These are phyloP conservation scores for Pseudomassariella vexata DNA, from an alignment of 2,329 filamentous ascomycete genomes.

Conservation along the genomic window DNA sequence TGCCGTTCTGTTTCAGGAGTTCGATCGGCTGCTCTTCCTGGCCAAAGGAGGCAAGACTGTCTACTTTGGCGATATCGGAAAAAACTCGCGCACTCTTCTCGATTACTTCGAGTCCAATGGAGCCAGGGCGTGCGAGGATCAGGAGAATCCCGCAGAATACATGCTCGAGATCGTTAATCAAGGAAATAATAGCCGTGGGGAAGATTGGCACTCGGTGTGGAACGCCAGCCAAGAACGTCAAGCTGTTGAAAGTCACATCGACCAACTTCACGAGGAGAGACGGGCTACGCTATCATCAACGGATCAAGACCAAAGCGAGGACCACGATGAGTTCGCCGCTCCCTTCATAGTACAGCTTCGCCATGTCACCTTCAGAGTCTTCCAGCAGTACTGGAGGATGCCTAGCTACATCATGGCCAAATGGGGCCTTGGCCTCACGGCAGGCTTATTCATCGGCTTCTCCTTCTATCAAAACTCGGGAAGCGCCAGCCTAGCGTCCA, in stretches of 20 bases:
- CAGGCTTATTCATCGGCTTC: constrained; percentile 65
- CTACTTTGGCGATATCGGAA: constrained; percentile 51
- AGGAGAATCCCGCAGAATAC: constrained; percentile 60
- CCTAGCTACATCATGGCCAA: constrained; percentile 76
- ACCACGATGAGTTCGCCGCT: constrained; percentile 67
- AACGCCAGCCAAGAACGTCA: constrained; percentile 44
- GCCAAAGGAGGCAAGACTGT: constrained; percentile 48
- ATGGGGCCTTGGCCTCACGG: constrained; percentile 44
- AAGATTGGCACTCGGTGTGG: constrained; percentile 32
- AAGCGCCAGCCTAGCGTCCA: constrained; percentile 56
- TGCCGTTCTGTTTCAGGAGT: constrained; percentile 31
- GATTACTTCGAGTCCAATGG: constrained; percentile 56
- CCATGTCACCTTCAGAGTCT: constrained; percentile 62
- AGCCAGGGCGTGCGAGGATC: constrained; percentile 40
- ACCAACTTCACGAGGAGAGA: constrained; percentile 5
- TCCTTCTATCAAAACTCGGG: constrained; percentile 56
- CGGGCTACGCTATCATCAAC: too few relatives aligned
- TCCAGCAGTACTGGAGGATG: constrained; percentile 80
- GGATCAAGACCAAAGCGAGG: not conserved
- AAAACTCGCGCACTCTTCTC: constrained; percentile 39
- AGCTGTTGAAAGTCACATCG: constrained; percentile 9
- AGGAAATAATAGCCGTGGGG: constrained; percentile 40
- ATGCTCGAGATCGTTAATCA: constrained; percentile 41
- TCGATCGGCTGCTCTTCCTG: constrained; percentile 49
- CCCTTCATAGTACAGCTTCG: constrained; percentile 61